Evolutionary conservation across 1,139 yeast species (phyloP).

Genomic region (Debaryomycetaceae sp.): DNA sequence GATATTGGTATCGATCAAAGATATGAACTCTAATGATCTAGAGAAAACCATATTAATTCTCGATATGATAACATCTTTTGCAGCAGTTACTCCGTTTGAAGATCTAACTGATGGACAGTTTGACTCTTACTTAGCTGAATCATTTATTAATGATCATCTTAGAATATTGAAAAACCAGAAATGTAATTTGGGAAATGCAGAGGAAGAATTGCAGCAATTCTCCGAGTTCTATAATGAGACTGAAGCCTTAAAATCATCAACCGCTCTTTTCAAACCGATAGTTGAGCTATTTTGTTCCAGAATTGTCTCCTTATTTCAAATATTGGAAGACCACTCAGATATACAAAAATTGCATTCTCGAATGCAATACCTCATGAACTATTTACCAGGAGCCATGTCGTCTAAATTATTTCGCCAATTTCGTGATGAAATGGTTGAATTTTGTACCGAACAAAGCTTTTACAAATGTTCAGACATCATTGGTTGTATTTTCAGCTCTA

Average conservation of each 20-base stretch:
- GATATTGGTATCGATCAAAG: conserved; percentile 67
- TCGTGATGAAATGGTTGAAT: conserved; percentile 52
- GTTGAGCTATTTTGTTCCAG: conserved; percentile 57
- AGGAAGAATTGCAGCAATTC: conserved; percentile 3
- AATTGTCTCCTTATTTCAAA: conserved; percentile 66
- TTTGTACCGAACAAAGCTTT: conserved; percentile 57
- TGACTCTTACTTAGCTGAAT: conserved; percentile 61
- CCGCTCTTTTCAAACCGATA: conserved; percentile 66
- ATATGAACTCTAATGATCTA: conserved; percentile 86
- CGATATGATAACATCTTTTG: conserved; percentile 67
- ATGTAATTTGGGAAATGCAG: conserved; percentile 16
- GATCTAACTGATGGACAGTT: conserved; percentile 45
- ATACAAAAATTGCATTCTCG: conserved; percentile 59
- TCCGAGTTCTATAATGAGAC: conserved; percentile 42
- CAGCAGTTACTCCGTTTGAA: conserved; percentile 69
- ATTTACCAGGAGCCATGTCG: conserved; percentile 66
- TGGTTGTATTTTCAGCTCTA: conserved; percentile 67
- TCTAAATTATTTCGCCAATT: conserved; percentile 56
- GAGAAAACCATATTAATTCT: conserved; percentile 69
- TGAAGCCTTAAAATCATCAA: conserved; percentile 67
- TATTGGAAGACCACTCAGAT: conserved; percentile 61
- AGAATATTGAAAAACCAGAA: conserved; percentile 18
- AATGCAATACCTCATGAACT: conserved; percentile 78
- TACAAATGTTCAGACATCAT: conserved; percentile 66
- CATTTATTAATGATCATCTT: conserved; percentile 66